These are phyloP conservation scores for Yamadazyma akitaensis DNA, from an alignment of 805 yeast species.

Conservation along the genomic window DNA sequence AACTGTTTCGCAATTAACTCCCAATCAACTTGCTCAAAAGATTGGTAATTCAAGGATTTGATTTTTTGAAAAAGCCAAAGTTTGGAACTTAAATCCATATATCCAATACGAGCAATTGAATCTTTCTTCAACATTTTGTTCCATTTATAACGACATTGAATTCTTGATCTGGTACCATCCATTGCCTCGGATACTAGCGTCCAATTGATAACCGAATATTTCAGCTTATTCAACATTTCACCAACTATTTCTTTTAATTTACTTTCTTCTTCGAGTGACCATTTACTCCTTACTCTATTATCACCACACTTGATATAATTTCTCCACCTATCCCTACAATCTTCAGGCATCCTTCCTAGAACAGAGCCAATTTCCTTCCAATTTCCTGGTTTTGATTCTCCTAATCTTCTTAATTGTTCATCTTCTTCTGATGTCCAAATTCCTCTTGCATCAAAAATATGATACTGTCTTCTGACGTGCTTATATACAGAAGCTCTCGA, in stretches of 20 bases:
- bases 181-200: slow-evolving; percentile 84
- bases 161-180: slow-evolving; percentile 86
- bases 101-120: slow-evolving; percentile 26
- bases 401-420: slow-evolving; percentile 56
- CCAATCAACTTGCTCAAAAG: slow-evolving; percentile 34
- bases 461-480: slow-evolving; percentile 87
- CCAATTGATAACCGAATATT: slow-evolving; percentile 65
- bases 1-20: slow-evolving; percentile 26
- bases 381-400: slow-evolving; percentile 68
- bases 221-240: slow-evolving; percentile 17
- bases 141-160: slow-evolving; percentile 96
- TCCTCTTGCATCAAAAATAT: slow-evolving; percentile 82
- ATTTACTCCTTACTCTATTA: slow-evolving; percentile 69
- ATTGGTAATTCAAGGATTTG: slow-evolving; percentile 22
- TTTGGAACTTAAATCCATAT: slow-evolving; percentile 32
- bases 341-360: slow-evolving; percentile 95
- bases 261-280: slow-evolving; percentile 75
- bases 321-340: slow-evolving; percentile 95
- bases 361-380: slow-evolving; percentile 83
- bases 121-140: slow-evolving; percentile 70
- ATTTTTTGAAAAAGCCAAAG: slow-evolving; percentile 36
- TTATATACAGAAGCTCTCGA: slow-evolving; percentile 88
- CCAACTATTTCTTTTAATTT: slow-evolving; percentile 38
- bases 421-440: slow-evolving; percentile 89
- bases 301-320: slow-evolving; percentile 91